Evolutionary conservation across 352 stramenopile species (phyloP).

Genomic region (Phytophthora sojae): DNA sequence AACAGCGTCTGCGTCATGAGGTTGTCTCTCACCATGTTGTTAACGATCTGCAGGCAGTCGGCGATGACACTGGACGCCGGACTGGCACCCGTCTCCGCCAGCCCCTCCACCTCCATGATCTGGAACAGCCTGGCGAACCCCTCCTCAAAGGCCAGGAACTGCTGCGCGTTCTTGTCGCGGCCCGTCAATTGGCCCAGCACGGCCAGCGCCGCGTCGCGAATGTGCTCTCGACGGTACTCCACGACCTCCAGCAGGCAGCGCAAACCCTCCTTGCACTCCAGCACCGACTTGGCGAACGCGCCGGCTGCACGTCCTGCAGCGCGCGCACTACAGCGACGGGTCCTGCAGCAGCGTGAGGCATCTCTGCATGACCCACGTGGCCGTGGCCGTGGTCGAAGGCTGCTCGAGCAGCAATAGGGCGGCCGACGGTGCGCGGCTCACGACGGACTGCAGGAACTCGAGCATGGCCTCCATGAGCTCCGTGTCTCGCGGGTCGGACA

Average conservation of each 20-base stretch:
- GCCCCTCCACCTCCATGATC: slow-evolving; percentile 77
- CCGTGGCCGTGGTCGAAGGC: slow-evolving; percentile 13
- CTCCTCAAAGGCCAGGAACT: slow-evolving; percentile 87
- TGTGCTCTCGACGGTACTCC: slow-evolving; percentile 82
- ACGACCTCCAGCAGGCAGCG: slow-evolving; percentile 76
- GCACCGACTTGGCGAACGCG: slow-evolving; percentile 53
- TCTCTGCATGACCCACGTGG: slow-evolving; percentile 63
- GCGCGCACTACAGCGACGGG: slow-evolving; percentile 70
- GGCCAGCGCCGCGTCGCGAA: slow-evolving; percentile 76
- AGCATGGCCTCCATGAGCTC: slow-evolving; percentile 88
- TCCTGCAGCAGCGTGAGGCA: slow-evolving; percentile 77
- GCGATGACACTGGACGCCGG: slow-evolving; percentile 59
- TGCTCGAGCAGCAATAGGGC: slow-evolving; percentile 52
- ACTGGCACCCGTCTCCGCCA: slow-evolving; percentile 39
- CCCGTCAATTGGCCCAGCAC: slow-evolving; percentile 76
- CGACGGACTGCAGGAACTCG: slow-evolving; percentile 70
- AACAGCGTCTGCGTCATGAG: slow-evolving; percentile 83
- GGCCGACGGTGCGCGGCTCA: slow-evolving; percentile 43
- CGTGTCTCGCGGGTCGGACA: slow-evolving; percentile 82
- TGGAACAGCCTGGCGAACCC: slow-evolving; percentile 78
- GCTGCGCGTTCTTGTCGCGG: slow-evolving; percentile 74
- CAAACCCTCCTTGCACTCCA: slow-evolving; percentile 77
- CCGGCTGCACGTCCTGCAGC: slow-evolving; percentile 64
- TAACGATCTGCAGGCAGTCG: slow-evolving; percentile 82
- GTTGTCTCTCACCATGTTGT: slow-evolving; percentile 85